Percentiles rank a stretch among this genome's conserved stretches.
phyloP scores from a whole-genome alignment of 2,329 filamentous ascomycete species.

The Penicillium sp. region DNA sequence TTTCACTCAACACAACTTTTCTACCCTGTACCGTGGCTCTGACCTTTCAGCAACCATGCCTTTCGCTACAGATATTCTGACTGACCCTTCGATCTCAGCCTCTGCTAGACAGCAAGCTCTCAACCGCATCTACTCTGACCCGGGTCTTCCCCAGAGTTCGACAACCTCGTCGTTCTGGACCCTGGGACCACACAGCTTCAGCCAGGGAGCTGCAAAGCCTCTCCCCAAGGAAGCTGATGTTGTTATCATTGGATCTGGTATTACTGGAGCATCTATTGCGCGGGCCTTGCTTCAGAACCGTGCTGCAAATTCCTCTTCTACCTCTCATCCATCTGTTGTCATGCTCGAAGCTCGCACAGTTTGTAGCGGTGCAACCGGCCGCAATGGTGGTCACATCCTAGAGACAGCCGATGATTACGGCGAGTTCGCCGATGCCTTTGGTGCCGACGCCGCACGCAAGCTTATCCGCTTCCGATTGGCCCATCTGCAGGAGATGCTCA shows the following conservation, averaged over 20 bases:
- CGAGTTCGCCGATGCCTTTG: slow-evolving; percentile 18
- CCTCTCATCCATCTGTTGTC: slow-evolving; percentile 16
- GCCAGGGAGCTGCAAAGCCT: slow-evolving; percentile 16
- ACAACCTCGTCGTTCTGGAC: slow-evolving; percentile 40
- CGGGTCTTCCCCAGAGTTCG: slow-evolving; percentile 25
- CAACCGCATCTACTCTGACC: slow-evolving; percentile 26
- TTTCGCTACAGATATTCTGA: slow-evolving; percentile 23
- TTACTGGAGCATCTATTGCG: slow-evolving; percentile 30
- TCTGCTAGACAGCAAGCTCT: slow-evolving; percentile 26
- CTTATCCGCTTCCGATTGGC: slow-evolving; percentile 25
- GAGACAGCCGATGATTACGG: slow-evolving; percentile 29
- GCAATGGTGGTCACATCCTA: slow-evolving; percentile 37
- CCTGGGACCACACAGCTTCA: slow-evolving; percentile 24
- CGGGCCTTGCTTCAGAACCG: slow-evolving; percentile 22
- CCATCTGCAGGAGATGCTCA: slow-evolving; percentile 26
- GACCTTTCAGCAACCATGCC: slow-evolving; percentile 18
- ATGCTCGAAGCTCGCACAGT: slow-evolving; percentile 35
- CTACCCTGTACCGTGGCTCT: neutral
- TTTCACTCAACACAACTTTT: neutral
- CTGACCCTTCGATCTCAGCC: slow-evolving; percentile 18
- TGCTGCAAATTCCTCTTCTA: neutral
- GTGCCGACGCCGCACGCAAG: slow-evolving; percentile 23
- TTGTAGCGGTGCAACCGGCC: slow-evolving; percentile 36
- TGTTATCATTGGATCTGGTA: slow-evolving; percentile 35
- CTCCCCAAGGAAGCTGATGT: slow-evolving; percentile 29